These are phyloP conservation scores for Entomortierella beljakovae DNA, from an alignment of 192 early-diverging fungal genomes.

Conservation along the genomic window DNA sequence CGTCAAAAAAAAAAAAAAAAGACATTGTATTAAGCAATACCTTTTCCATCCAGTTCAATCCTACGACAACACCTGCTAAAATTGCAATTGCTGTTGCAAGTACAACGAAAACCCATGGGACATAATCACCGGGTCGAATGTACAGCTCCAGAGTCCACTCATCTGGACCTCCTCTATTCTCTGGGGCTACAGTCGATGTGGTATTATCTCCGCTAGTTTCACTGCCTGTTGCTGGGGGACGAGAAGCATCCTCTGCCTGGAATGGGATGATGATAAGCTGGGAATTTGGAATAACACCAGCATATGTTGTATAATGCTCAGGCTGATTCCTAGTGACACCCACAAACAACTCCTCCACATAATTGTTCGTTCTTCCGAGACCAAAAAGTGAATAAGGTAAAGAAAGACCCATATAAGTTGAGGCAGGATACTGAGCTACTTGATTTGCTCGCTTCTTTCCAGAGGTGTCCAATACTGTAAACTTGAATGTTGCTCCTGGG, in stretches of 20 bases:
- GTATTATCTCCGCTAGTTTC: neutral
- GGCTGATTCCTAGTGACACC: conserved; percentile 74
- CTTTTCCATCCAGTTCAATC: conserved; percentile 82
- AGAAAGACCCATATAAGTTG: conserved; percentile 78
- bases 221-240: conserved; percentile 45
- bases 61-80: conserved; percentile 76
- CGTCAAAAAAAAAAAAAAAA: conserved; percentile 4
- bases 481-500: conserved; percentile 89
- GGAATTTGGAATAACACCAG: conserved; percentile 94
- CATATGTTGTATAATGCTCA: conserved; percentile 71
- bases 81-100: conserved; percentile 78
- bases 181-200: neutral
- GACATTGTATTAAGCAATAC: conserved; percentile 38
- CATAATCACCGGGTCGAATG: conserved; percentile 87
- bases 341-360: conserved; percentile 93
- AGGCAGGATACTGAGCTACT: conserved; percentile 84
- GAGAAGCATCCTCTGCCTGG: conserved; percentile 62
- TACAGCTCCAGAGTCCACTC: conserved; percentile 92
- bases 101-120: conserved; percentile 84
- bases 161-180: conserved; percentile 37
- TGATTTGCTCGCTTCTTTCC: conserved; percentile 84
- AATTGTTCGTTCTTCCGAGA: conserved; percentile 95
- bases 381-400: conserved; percentile 89
- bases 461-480: conserved; percentile 81
- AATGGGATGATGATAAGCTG: conserved; percentile 90